These are phyloP conservation scores for Paradendryphiella salina DNA, from an alignment of 2,329 filamentous ascomycete genomes.

Conservation along the genomic window DNA sequence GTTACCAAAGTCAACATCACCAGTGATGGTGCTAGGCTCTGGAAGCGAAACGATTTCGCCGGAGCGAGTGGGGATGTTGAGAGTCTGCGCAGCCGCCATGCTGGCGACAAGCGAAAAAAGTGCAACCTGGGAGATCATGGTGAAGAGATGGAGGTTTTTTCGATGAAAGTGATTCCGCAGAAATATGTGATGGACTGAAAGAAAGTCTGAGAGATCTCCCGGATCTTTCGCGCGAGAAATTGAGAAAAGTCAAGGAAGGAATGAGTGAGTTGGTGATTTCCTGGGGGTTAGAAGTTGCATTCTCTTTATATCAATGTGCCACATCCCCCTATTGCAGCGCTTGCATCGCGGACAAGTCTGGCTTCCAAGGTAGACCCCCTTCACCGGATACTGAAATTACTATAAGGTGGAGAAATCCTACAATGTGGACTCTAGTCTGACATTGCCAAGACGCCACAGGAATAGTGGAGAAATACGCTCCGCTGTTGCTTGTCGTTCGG, in stretches of 20 bases:
- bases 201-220: background rate
- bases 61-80: conserved; percentile 39
- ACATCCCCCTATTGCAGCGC: background rate
- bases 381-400: conserved; percentile 8
- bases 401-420: conserved; percentile 3
- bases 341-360: conserved; percentile 1
- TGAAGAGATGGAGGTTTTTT: background rate
- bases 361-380: background rate
- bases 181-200: background rate
- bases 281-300: background rate
- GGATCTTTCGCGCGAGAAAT: background rate
- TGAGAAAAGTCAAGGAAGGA: background rate
- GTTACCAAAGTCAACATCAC: conserved; percentile 25
- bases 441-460: conserved; percentile 11
- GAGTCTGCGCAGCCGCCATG: conserved; percentile 35
- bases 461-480: conserved; percentile 14
- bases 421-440: background rate
- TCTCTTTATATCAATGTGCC: conserved; percentile 7
- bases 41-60: conserved; percentile 37
- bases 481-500: background rate
- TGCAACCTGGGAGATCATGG: conserved; percentile 27
- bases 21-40: conserved; percentile 28
- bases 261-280: background rate
- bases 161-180: background rate
- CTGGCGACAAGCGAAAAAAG: conserved; percentile 30